Evolutionary conservation across 768 basidiomycete genomes (phyloP), one percentile per base, ranked within the genome.

Genomic region (Leccinum subtestaceum): DNA sequence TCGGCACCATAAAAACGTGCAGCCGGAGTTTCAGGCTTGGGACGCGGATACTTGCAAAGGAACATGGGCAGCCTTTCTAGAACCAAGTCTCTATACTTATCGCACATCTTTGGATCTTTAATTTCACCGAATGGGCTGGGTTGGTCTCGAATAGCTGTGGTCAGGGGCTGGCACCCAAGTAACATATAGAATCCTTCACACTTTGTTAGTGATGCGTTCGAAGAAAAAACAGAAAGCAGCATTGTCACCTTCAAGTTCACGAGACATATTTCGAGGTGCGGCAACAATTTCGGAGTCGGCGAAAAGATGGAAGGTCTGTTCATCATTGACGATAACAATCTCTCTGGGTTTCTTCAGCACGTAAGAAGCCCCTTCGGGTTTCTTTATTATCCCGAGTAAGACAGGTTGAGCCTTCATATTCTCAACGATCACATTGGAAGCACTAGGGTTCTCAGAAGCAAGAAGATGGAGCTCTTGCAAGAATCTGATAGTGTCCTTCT

Each of bases 21-120:
- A 34, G 78, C 82, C 1, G 84, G 77, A 12, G 89, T 79, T 45
- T 74, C 74, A 0, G 83, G 81, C 25, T 77, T 77, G 1, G 84
- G 76, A 69, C 88, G 85, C 0, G 81, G 82, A 58, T 91, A 89
- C 65, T 95, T 93, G 47, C 94, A 86, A 10, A 96, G 78, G 76
- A 97, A 96, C 19, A 97, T 77, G 0, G 93, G 89, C 23, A 95
- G 77, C 23, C 95, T 77, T 71, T 95, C 87, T 32, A 93, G 72
- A 21, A 93, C 82, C 40, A 90, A 75, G 2, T 75, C 63, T 6
- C 82, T 81, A 13, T 78, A 80, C 5, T 86, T 79, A 1, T 65
- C 59, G 4, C 84, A 80, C 23, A 71, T 68, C 54, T 74, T 77
- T 1, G 80, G 76, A 43, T 76, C 72, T 29, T 68, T 70, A 12